Percentiles rank a stretch among this genome's conserved stretches.
phyloP scores from a whole-genome alignment of 306 rosid species.

The Cucurbita pepo region DNA sequence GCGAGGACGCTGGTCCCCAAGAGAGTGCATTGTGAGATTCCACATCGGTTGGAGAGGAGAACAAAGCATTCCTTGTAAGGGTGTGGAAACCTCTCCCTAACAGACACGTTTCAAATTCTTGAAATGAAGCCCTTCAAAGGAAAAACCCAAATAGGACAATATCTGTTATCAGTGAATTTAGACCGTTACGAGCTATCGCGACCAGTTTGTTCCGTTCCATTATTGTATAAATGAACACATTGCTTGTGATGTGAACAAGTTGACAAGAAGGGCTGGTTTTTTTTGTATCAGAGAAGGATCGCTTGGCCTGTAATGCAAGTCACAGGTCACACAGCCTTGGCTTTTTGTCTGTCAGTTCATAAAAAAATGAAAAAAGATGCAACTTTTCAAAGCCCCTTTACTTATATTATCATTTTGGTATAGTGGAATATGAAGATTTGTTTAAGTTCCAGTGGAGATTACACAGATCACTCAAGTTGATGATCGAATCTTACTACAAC shows the following conservation, averaged over 20 bases:
- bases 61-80: too few relatives aligned
- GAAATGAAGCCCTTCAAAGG: too few relatives aligned
- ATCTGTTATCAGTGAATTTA: too few relatives aligned
- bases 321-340: background rate
- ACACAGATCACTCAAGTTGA: too few relatives aligned
- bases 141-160: too few relatives aligned
- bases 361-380: background rate
- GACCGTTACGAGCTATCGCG: too few relatives aligned
- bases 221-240: background rate
- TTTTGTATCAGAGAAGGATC: background rate
- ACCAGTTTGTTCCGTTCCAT: too few relatives aligned
- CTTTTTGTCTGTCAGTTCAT: background rate
- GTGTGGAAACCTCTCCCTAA: too few relatives aligned
- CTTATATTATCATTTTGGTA: background rate
- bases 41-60: too few relatives aligned
- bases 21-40: too few relatives aligned
- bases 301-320: constrained; percentile 6
- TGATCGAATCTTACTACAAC: constrained; percentile 10
- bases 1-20: too few relatives aligned
- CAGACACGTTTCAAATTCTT: too few relatives aligned
- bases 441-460: background rate
- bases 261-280: background rate
- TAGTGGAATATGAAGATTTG: background rate
- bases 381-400: background rate
- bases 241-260: background rate